These are phyloP conservation scores for Hygrophila difformis DNA, from an alignment of 257 asterid genomes.

Conservation along the genomic window DNA sequence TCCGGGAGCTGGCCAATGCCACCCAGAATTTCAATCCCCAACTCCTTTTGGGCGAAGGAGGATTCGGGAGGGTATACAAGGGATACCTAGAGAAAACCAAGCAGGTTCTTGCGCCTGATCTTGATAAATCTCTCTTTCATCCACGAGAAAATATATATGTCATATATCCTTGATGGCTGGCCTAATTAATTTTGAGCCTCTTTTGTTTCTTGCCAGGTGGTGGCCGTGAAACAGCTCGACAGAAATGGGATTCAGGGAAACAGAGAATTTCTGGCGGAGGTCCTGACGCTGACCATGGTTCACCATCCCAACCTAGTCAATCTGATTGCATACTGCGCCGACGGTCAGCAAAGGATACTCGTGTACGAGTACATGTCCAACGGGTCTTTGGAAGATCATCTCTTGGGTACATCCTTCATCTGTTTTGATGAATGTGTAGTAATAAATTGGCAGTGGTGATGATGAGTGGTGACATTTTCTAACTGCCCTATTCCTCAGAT, in stretches of 20 bases:
- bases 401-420: conserved; percentile 42
- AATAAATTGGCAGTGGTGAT: too few species aligned
- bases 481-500: conserved; percentile 12
- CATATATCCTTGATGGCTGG: too few species aligned
- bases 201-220: conserved; percentile 31
- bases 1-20: conserved; percentile 68
- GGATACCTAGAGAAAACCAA: conserved; percentile 66
- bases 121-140: not conserved
- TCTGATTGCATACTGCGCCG: conserved; percentile 84
- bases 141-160: too few species aligned
- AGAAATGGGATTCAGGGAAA: conserved; percentile 83
- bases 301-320: conserved; percentile 90
- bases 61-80: conserved; percentile 79
- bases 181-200: not conserved
- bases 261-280: conserved; percentile 89
- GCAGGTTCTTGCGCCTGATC: conserved; percentile 46
- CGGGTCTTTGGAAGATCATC: conserved; percentile 86
- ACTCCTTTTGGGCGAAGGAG: conserved; percentile 71
- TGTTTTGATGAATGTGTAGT: not conserved
- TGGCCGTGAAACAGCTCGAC: conserved; percentile 93
- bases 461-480: not conserved
- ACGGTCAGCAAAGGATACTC: conserved; percentile 87
- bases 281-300: conserved; percentile 67
- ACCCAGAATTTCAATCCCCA: conserved; percentile 83
- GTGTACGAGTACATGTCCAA: conserved; percentile 83